Evolutionary conservation across 1,139 yeast species (phyloP), one percentile per base, ranked within the genome.

Genomic region (Diutina rugosa): DNA sequence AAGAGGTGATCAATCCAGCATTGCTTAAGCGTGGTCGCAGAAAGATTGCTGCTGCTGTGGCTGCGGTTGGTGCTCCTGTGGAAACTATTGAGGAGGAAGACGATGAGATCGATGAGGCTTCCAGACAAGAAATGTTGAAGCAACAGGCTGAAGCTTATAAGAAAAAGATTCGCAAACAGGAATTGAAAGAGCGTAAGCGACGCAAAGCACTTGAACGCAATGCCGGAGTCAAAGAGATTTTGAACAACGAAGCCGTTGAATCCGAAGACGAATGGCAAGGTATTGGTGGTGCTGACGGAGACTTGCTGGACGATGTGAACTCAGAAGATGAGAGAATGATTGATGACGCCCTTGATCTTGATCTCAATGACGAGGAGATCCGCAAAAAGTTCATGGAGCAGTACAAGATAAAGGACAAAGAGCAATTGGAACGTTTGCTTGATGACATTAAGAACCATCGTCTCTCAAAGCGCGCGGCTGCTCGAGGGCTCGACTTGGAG

Each of bases 201-300:
- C 72, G 82, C 61, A 73, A 70, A 61, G 84, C 79, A 61, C 69
- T 79, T 70, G 83, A 76, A 61, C n/a, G 44, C 7, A 69, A 76
- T 51, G 74, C 72, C 59, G 85, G 85, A 0, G 66, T 81, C 41
- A 73, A 74, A 58, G 72, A 73, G n/a, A 72, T 84, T 26, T 73
- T 87, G 59, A 91, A 87, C 60, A 87, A 86, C 52, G 97, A 91
- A 72, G 99, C 99, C 53, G 95, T 84, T 62, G 98, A 93, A 72
- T 89, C 97, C 49, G 98, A 93, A 61, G 98, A 91, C 73, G 97
- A 91, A 72, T 91, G 95, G 91, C 84, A 84, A 55, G 97, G 97
- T 1, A 67, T 88, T 57, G 97, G 96, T 57, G 97, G 97, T 58
- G 76, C 68, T 10, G 95, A 88, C 63, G 89, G 85, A 6, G 97